These are phyloP conservation scores for Fraxinus angustifolia DNA, from an alignment of 305 asterid species.

Conservation along the genomic window DNA sequence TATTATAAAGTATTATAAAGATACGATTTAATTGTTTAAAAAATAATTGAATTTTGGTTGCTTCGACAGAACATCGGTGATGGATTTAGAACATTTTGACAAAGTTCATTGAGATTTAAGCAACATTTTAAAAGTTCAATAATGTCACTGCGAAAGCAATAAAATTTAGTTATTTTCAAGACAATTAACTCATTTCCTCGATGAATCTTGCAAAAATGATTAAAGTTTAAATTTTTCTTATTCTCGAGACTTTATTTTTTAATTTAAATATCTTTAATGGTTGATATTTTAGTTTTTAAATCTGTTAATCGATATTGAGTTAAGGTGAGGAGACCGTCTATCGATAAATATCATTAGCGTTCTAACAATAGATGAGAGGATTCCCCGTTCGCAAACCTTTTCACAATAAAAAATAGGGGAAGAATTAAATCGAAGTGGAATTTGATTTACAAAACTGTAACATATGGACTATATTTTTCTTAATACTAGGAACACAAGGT, in stretches of 20 bases:
- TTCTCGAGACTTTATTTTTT: background rate
- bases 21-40: background rate
- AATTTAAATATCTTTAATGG: background rate
- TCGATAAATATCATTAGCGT: background rate
- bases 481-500: background rate
- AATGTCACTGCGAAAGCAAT: background rate
- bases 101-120: background rate
- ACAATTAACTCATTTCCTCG: background rate
- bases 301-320: too few relatives aligned
- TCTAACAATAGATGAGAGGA: background rate
- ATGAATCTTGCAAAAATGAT: background rate
- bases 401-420: background rate
- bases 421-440: background rate
- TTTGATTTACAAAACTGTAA: background rate
- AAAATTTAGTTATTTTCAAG: background rate
- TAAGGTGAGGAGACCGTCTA: background rate
- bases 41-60: background rate
- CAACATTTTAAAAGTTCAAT: background rate
- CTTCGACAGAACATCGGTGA: background rate
- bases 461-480: background rate
- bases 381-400: background rate
- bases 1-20: too few relatives aligned
- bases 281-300: too few relatives aligned
- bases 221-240: too few relatives aligned
- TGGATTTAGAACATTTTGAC: too few relatives aligned